These are phyloP conservation scores for Diaporthe humulicola DNA, from an alignment of 2,329 filamentous ascomycete species.

Conservation along the genomic window DNA sequence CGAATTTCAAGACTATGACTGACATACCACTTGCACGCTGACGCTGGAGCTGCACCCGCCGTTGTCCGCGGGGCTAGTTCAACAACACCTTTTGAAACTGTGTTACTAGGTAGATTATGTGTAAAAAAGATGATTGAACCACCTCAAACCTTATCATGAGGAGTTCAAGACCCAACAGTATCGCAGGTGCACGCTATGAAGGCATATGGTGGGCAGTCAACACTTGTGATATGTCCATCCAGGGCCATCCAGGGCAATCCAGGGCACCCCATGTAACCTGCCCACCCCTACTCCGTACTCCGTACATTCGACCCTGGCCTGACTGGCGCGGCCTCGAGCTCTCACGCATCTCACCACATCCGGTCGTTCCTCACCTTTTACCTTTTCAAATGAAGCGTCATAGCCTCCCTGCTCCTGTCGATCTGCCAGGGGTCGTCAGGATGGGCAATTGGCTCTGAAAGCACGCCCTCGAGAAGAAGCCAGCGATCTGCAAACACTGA, in stretches of 20 bases:
- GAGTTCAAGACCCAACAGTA: not conserved
- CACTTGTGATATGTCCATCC: not conserved
- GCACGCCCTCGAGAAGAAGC: conserved; percentile 26
- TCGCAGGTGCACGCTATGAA: not conserved
- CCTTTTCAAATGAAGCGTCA: conserved; percentile 4
- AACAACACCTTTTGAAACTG: not conserved
- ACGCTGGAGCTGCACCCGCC: rapidly evolving
- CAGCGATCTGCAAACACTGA: conserved; percentile 14
- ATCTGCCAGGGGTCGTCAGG: conserved; percentile 25
- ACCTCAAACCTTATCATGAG: not conserved
- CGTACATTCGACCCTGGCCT: too few species aligned
- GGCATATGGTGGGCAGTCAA: not conserved
- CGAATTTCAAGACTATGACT: conserved; percentile 38
- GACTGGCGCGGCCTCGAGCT: conserved; percentile 13
- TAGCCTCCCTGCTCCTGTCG: conserved; percentile 24
- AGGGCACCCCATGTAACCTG: conserved; percentile 17
- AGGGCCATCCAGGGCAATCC: not conserved
- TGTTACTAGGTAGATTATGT: not conserved
- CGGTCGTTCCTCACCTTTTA: not conserved
- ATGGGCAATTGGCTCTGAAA: conserved; percentile 36
- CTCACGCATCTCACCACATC: conserved; percentile 2
- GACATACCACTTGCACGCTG: not conserved
- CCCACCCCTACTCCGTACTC: conserved; percentile 9
- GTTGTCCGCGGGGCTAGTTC: not conserved
- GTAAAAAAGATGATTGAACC: too few species aligned